Percentiles rank a stretch among this genome's conserved stretches.
Evolutionary conservation across 2,329 filamentous ascomycete genomes (phyloP).

Genomic region (Claviceps purpurea): DNA sequence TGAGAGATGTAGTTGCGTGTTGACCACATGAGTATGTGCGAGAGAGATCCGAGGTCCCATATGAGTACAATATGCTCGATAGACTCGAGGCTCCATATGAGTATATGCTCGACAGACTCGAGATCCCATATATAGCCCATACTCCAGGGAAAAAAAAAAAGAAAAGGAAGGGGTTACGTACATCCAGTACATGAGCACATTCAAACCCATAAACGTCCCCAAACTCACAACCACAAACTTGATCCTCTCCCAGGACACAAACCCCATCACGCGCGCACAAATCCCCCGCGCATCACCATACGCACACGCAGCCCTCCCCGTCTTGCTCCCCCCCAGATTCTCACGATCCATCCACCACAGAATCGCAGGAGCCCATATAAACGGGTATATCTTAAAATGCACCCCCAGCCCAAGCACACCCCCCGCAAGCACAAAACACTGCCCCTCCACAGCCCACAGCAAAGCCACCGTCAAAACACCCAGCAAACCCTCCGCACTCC

Average conservation of each 20-base stretch:
- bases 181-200: constrained; percentile 64
- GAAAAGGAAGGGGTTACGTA: constrained; percentile 22
- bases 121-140: not conserved
- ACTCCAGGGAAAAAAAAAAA: not conserved
- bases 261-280: constrained; percentile 17
- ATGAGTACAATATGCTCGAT: not conserved
- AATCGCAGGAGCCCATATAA: constrained; percentile 79
- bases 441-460: constrained; percentile 65
- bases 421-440: constrained; percentile 52
- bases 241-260: constrained; percentile 42
- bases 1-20: no score
- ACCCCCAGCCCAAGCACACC: constrained; percentile 68
- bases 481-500: constrained; percentile 82
- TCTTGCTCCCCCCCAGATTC: constrained; percentile 18
- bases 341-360: constrained; percentile 65
- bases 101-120: not conserved
- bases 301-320: not conserved
- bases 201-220: constrained; percentile 59
- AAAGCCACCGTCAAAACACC: constrained; percentile 73
- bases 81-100: constrained; percentile 4
- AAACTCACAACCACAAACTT: constrained; percentile 52
- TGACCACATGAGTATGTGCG: no score
- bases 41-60: constrained; percentile 6
- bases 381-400: constrained; percentile 98
- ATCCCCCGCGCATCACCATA: not conserved